A percentile compares a stretch with the other conserved stretches of the same genome.
Conservation (phyloP, 495 filamentous ascomycete species). For the Pseudoneurospora amorphoporcata region DNA sequence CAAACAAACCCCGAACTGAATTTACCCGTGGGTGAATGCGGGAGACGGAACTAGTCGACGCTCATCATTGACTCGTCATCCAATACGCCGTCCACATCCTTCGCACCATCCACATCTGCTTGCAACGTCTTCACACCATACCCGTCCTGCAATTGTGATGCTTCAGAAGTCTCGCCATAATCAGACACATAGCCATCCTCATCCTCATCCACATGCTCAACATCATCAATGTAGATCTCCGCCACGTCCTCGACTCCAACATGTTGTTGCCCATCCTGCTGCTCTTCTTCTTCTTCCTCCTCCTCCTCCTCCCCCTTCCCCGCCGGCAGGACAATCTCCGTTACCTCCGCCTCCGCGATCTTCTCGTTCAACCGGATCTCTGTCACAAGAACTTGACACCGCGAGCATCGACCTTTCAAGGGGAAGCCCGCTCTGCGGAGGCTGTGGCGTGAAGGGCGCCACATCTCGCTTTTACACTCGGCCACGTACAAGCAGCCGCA, state of each 20-base stretch:
- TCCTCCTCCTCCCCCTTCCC: neutral
- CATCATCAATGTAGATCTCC: neutral
- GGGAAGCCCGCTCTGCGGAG: neutral
- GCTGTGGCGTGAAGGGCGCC: fast-evolving
- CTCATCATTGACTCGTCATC: no score
- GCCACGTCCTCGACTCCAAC: neutral
- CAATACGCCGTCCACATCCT: neutral
- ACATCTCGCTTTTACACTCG: neutral
- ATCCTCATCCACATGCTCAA: neutral
- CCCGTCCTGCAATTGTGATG: neutral
- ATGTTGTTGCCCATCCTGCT: neutral
- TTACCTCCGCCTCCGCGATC: neutral
- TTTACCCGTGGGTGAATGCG: no score
- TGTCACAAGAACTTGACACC: neutral
- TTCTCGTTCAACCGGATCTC: neutral
- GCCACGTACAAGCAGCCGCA: neutral
- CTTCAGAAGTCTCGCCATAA: neutral
- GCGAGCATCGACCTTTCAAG: neutral
- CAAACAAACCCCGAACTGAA: neutral
- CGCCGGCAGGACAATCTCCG: neutral
- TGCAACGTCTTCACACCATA: no score
- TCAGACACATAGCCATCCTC: neutral
- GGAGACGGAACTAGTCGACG: no score
- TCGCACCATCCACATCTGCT: neutral
- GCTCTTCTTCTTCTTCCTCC: no score